Evolutionary conservation across 2,329 filamentous ascomycete genomes (phyloP).

Genomic region (Neodidymelliopsis sp.): DNA sequence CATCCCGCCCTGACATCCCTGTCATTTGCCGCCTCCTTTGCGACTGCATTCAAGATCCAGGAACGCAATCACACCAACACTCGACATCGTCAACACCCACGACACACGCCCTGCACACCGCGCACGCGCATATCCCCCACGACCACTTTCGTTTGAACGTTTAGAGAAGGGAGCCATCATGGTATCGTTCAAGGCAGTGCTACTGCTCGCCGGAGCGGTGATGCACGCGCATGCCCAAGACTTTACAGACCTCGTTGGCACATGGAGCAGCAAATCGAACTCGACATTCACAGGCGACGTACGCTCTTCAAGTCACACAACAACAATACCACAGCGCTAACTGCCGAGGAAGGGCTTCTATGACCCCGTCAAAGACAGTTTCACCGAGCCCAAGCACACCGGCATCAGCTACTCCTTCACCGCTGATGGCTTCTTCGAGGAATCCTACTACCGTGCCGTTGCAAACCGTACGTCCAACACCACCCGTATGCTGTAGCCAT

Average conservation of each 20-base stretch:
- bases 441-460: slow-evolving; percentile 73
- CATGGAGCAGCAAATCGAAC: slow-evolving; percentile 75
- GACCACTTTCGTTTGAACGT: slow-evolving; percentile 21
- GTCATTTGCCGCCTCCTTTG: slow-evolving; percentile 25
- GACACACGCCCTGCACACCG: slow-evolving; percentile 5
- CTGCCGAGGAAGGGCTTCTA: slow-evolving; percentile 67
- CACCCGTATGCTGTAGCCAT: neutral
- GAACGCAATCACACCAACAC: slow-evolving; percentile 16
- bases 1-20: slow-evolving; percentile 26
- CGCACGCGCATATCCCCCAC: neutral
- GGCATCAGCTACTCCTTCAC: slow-evolving; percentile 80
- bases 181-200: slow-evolving; percentile 38
- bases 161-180: slow-evolving; percentile 24
- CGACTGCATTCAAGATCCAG: slow-evolving; percentile 28
- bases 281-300: slow-evolving; percentile 74
- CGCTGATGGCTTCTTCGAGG: slow-evolving; percentile 70
- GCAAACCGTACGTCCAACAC: slow-evolving; percentile 66
- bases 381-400: slow-evolving; percentile 70
- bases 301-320: slow-evolving; percentile 40
- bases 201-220: slow-evolving; percentile 49
- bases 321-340: slow-evolving; percentile 16
- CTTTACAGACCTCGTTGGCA: slow-evolving; percentile 64
- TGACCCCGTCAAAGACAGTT: slow-evolving; percentile 68
- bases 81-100: slow-evolving; percentile 8
- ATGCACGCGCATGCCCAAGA: slow-evolving; percentile 43